phyloP scores from a whole-genome alignment of 257 asterid species.

The Nicotiana attenuata region DNA sequence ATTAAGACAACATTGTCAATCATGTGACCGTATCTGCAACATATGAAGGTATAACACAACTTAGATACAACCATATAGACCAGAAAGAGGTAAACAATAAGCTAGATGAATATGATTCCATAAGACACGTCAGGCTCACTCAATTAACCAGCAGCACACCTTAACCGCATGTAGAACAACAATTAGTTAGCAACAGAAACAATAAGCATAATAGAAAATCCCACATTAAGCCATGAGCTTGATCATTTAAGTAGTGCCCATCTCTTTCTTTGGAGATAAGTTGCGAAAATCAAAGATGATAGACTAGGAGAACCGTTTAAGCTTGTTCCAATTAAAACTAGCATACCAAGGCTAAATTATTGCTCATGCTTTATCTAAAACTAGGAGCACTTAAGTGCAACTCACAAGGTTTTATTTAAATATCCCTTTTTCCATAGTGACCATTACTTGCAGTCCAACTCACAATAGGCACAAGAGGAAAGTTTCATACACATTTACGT shows the following conservation, averaged over 20 bases:
- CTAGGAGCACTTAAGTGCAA: neutral
- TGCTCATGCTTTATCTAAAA: too few species aligned
- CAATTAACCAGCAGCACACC: neutral
- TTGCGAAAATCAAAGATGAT: neutral
- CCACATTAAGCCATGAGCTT: neutral
- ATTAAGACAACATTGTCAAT: constrained; percentile 87
- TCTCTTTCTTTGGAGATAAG: neutral
- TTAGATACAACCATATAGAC: neutral
- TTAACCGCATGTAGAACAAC: too few species aligned
- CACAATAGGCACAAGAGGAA: neutral
- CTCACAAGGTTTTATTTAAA: too few species aligned
- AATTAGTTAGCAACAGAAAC: neutral
- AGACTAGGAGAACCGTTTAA: neutral
- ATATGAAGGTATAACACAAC: constrained; percentile 9
- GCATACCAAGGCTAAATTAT: neutral
- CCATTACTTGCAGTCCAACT: neutral
- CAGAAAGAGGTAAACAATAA: too few species aligned
- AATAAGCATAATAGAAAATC: neutral
- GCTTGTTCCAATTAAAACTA: neutral
- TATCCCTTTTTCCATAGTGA: too few species aligned
- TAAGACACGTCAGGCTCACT: neutral
- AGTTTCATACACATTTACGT: neutral
- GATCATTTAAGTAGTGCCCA: too few species aligned
- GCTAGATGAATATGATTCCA: too few species aligned
- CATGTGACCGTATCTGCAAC: constrained; percentile 83